Conservation (phyloP, 2,329 filamentous ascomycete genomes). For the Aureobasidium uvarum region DNA sequence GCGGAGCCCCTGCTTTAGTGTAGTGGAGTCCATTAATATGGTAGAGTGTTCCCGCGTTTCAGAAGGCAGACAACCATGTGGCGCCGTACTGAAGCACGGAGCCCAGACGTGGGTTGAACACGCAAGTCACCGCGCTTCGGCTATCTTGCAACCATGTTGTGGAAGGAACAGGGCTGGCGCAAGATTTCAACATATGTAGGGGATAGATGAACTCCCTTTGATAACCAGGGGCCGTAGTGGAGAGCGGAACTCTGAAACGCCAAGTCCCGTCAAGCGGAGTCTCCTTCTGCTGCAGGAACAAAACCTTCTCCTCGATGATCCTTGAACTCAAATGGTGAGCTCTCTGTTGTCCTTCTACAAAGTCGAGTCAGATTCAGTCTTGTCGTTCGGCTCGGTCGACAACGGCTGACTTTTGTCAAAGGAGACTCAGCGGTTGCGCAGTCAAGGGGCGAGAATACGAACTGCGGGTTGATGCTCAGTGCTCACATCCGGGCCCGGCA, state of each 20-base stretch:
- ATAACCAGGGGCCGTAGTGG: slow-evolving; percentile 18
- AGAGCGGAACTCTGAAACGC: slow-evolving; percentile 23
- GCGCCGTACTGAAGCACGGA: slow-evolving; percentile 7
- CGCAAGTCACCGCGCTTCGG: slow-evolving; percentile 8
- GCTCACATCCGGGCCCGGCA: not conserved
- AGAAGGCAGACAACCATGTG: slow-evolving; percentile 15
- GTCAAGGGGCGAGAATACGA: not conserved
- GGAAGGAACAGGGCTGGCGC: not conserved
- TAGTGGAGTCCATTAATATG: slow-evolving; percentile 19
- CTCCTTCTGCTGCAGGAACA: slow-evolving; percentile 20
- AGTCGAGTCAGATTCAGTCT: slow-evolving; percentile 8
- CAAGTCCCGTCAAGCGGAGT: slow-evolving; percentile 15
- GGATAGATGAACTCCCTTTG: slow-evolving; percentile 17
- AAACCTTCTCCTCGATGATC: slow-evolving; percentile 13
- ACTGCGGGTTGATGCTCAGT: not conserved
- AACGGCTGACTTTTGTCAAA: slow-evolving; percentile 4
- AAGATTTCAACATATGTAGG: not conserved
- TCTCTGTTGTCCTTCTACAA: not conserved
- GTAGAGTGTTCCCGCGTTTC: slow-evolving; percentile 21
- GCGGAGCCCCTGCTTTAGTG: slow-evolving; percentile 27
- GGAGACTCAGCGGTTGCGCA: not conserved
- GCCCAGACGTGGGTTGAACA: slow-evolving; percentile 15
- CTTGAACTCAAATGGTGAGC: slow-evolving; percentile 9
- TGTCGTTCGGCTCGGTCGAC: slow-evolving; percentile 11
- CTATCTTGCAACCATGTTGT: not conserved